A percentile compares a stretch with the other conserved stretches of the same genome.
These are phyloP conservation scores for Euclidium syriacum DNA, from an alignment of 345 rosid species.

Conservation along the genomic window DNA sequence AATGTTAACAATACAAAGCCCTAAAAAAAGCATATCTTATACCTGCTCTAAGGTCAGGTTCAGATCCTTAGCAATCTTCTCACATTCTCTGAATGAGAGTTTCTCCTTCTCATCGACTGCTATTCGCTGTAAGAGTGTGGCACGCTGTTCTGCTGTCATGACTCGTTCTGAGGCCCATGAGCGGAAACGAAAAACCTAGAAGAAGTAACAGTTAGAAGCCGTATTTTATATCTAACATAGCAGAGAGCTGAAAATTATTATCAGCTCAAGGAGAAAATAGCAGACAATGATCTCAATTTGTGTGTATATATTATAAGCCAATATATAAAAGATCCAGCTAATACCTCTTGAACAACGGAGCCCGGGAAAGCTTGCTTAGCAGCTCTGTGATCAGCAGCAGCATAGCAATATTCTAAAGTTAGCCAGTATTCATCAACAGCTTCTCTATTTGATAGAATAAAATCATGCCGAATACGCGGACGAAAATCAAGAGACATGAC, in stretches of 20 bases:
- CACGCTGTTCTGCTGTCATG: slow-evolving; percentile 83
- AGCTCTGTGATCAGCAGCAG: slow-evolving; percentile 82
- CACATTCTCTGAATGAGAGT: slow-evolving; percentile 72
- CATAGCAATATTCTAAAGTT: slow-evolving; percentile 89
- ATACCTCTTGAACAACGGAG: slow-evolving; percentile 84
- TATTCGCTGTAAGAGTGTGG: slow-evolving; percentile 53
- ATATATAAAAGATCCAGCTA: slow-evolving; percentile 15
- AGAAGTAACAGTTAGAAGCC: slow-evolving; percentile 26
- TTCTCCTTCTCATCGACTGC: slow-evolving; percentile 39
- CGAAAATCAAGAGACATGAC: slow-evolving; percentile 64
- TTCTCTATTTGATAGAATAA: slow-evolving; percentile 58
- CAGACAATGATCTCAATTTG: neutral
- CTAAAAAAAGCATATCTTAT: slow-evolving; percentile 11
- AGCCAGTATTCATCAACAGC: slow-evolving; percentile 94
- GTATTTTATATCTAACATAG: slow-evolving; percentile 2
- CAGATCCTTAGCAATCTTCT: slow-evolving; percentile 75
- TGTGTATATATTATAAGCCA: neutral
- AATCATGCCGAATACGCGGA: slow-evolving; percentile 90
- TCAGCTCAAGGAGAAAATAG: neutral
- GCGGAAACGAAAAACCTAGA: slow-evolving; percentile 64
- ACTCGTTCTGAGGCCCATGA: slow-evolving; percentile 74
- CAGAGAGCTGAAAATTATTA: neutral
- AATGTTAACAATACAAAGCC: slow-evolving; percentile 9
- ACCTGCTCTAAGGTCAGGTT: slow-evolving; percentile 90
- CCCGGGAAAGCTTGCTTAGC: slow-evolving; percentile 91